Percentiles rank a stretch among this genome's conserved stretches.
phyloP scores from a whole-genome alignment of 2,329 filamentous ascomycete genomes.

The Penicillium sp. region DNA sequence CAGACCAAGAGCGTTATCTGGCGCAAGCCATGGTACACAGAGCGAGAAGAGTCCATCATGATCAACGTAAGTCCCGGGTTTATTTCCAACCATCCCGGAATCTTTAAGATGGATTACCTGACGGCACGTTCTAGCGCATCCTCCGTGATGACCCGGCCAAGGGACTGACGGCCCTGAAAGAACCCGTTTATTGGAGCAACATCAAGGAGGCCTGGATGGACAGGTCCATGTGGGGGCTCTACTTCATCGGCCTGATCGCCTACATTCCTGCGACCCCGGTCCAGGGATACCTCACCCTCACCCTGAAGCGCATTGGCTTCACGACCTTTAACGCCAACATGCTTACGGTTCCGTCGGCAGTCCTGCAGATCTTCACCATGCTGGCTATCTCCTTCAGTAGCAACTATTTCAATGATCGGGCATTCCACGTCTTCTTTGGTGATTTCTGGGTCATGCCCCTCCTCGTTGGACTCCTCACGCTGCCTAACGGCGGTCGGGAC shows the following conservation, averaged over 20 bases:
- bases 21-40: slow-evolving; percentile 62
- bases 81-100: neutral
- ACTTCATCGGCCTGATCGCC: slow-evolving; percentile 48
- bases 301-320: slow-evolving; percentile 55
- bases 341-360: slow-evolving; percentile 60
- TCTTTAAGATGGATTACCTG: neutral
- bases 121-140: slow-evolving; percentile 38
- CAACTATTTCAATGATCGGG: slow-evolving; percentile 56
- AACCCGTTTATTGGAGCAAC: slow-evolving; percentile 41
- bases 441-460: slow-evolving; percentile 57
- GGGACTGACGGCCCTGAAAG: slow-evolving; percentile 59
- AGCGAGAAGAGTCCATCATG: slow-evolving; percentile 67
- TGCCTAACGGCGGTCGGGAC: slow-evolving; percentile 35
- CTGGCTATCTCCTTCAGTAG: slow-evolving; percentile 54
- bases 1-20: slow-evolving; percentile 63
- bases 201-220: slow-evolving; percentile 43
- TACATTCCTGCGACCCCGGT: slow-evolving; percentile 32
- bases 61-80: slow-evolving; percentile 48
- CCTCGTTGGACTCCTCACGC: slow-evolving; percentile 51
- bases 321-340: slow-evolving; percentile 45
- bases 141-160: slow-evolving; percentile 56
- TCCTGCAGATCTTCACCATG: slow-evolving; percentile 57
- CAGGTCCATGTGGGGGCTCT: slow-evolving; percentile 58
- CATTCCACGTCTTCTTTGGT: slow-evolving; percentile 54
- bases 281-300: slow-evolving; percentile 33